Conservation (phyloP, 2,329 filamentous ascomycete genomes). For the Fusarium sarcochroum region DNA sequence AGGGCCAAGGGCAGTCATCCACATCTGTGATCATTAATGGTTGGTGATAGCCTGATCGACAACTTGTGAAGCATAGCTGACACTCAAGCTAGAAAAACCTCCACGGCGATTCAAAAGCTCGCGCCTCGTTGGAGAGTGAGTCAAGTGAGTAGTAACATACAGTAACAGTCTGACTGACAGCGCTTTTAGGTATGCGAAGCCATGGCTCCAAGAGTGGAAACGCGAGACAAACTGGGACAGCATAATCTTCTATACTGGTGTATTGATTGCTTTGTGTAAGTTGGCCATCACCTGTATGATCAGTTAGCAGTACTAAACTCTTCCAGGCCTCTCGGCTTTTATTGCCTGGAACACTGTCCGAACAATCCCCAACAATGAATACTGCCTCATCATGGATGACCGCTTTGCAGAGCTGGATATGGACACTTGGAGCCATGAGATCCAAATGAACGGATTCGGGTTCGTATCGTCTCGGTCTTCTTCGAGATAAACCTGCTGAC, state of each 20-base stretch:
- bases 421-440: too few species aligned
- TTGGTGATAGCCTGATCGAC: background rate
- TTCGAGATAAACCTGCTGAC: too few species aligned
- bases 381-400: background rate
- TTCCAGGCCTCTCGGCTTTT: conserved; percentile 16
- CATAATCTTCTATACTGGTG: conserved; percentile 37
- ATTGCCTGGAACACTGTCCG: conserved; percentile 33
- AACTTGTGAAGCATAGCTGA: too few species aligned
- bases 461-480: too few species aligned
- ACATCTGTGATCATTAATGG: background rate
- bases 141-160: too few species aligned
- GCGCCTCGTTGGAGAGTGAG: conserved; percentile 21
- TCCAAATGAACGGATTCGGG: too few species aligned
- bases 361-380: conserved; percentile 27
- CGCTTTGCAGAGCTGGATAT: conserved; percentile 22
- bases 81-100: background rate
- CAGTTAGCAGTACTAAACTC: background rate
- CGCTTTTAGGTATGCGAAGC: conserved; percentile 40
- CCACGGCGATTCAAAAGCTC: conserved; percentile 51
- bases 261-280: conserved; percentile 34
- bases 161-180: too few species aligned
- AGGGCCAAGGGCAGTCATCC: background rate
- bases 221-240: conserved; percentile 40
- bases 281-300: background rate
- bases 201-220: conserved; percentile 37